Percentiles rank a stretch among this genome's conserved stretches.
Evolutionary conservation across 2,329 filamentous ascomycete genomes (phyloP).

Genomic region (Aspergillus sergii): DNA sequence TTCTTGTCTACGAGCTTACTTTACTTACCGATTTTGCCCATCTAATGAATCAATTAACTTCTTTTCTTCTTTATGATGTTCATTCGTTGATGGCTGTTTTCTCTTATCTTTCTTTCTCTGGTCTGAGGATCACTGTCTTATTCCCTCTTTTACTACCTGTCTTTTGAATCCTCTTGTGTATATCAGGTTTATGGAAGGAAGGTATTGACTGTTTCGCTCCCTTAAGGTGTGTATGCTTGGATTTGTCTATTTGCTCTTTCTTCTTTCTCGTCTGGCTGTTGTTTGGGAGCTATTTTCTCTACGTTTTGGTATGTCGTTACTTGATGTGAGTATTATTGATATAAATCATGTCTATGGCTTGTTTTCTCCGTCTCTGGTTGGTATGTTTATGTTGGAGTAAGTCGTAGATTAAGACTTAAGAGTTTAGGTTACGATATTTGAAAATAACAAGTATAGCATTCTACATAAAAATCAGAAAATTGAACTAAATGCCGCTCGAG

Average conservation of each 20-base stretch:
- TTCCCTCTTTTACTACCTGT: not conserved
- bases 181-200: not conserved
- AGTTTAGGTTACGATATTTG: not conserved
- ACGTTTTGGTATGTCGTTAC: not conserved
- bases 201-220: no score
- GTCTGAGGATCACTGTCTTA: not conserved
- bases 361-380: not conserved
- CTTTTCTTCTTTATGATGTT: not conserved
- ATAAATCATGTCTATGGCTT: not conserved
- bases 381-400: not conserved
- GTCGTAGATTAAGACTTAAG: not conserved
- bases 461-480: not conserved
- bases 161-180: not conserved
- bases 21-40: constrained; percentile 1
- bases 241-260: not conserved
- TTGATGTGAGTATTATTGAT: not conserved
- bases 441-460: not conserved
- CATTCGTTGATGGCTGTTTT: not conserved
- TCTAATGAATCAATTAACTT: constrained; percentile 4
- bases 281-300: not conserved
- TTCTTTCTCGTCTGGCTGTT: not conserved
- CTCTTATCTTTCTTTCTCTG: not conserved
- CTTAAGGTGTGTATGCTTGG: not conserved
- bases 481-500: not conserved
- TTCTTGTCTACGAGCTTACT: not conserved